These are phyloP conservation scores for Astrocystis sublimbata DNA, from an alignment of 495 filamentous ascomycete species.

Conservation along the genomic window DNA sequence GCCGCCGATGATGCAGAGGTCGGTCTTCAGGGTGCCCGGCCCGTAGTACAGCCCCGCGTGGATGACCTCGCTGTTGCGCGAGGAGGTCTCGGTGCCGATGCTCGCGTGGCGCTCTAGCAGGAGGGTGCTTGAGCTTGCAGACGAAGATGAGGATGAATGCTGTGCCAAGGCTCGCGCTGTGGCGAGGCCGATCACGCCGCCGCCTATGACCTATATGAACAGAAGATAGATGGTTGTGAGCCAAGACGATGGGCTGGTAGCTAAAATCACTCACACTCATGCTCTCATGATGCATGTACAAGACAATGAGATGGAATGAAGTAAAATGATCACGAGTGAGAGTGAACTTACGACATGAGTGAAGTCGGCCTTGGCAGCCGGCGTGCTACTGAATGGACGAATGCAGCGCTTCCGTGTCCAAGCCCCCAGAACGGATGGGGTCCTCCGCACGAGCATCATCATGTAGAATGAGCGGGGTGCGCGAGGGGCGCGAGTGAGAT, in stretches of 20 bases:
- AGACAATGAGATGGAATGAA: background rate
- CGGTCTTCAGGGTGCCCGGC: constrained; percentile 71
- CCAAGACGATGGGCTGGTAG: no score
- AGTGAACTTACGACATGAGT: constrained; percentile 67
- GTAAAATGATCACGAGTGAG: background rate
- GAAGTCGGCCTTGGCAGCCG: constrained; percentile 62
- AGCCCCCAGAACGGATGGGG: background rate
- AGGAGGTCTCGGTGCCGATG: constrained; percentile 88
- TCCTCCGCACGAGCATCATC: constrained; percentile 15
- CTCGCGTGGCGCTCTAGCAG: constrained; percentile 77
- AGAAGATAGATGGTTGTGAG: background rate
- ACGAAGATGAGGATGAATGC: constrained; percentile 36
- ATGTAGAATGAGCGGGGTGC: background rate
- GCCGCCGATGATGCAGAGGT: constrained; percentile 76
- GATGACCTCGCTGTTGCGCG: constrained; percentile 94
- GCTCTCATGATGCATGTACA: background rate
- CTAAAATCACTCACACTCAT: no score
- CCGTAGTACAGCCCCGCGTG: constrained; percentile 96
- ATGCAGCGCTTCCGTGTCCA: background rate
- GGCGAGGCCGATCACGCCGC: constrained; percentile 88
- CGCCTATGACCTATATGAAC: constrained; percentile 73
- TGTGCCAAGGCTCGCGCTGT: constrained; percentile 74
- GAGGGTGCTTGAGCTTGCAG: constrained; percentile 56
- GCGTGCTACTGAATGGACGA: constrained; percentile 34
- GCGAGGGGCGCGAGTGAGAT: background rate